Evolutionary conservation across 78 protist species (phyloP), one percentile per base, ranked within the genome.

Genomic region (Speleostelium caveatum): DNA sequence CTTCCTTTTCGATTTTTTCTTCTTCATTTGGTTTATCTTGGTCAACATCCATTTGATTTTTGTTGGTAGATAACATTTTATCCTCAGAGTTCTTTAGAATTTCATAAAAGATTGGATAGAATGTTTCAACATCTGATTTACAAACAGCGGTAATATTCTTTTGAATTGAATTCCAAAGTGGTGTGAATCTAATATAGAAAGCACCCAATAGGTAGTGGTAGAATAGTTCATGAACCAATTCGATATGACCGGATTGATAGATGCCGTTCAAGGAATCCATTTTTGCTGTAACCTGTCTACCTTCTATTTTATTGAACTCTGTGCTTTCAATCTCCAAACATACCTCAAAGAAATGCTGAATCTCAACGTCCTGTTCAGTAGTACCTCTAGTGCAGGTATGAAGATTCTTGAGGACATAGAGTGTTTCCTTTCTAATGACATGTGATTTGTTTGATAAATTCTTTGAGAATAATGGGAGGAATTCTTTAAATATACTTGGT

Each of bases 191-290:
- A 42, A 83, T 83, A 33, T 83, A 83, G 32, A 71, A 45, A 39
- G 63, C 24, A 83, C 91, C 91, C 36, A 83, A 26, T 28, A 83
- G 32, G 33, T 83, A 83, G 75, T 83, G 24, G 41, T 56, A 83
- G 26, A 83, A 36, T 0, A 68, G 67, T 24, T 56, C 42, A 30
- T 69, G 41, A 7, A 83, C 19, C 32, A 56, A 17, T 17, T 17
- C 35, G 12, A 45, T 56, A 16, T 83, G 67, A 14, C 61, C 78
- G 30, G 49, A 30, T 6, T 39, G 26, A 45, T 56, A 69, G n/a
- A 83, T 35, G 5, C 65, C 21, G 2, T 53, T 30, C 53, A 53
- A 36, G 1, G 77, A 19, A 22, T 83, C 91, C 68, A 83, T 42
- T 35, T 59, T 67, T 26, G 80, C 28, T 0, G 38, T 42, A 2